Percentiles rank a stretch among this genome's conserved stretches.
These are phyloP conservation scores for Sabuloglossum arenarium DNA, from an alignment of 495 filamentous ascomycete species.

Conservation along the genomic window DNA sequence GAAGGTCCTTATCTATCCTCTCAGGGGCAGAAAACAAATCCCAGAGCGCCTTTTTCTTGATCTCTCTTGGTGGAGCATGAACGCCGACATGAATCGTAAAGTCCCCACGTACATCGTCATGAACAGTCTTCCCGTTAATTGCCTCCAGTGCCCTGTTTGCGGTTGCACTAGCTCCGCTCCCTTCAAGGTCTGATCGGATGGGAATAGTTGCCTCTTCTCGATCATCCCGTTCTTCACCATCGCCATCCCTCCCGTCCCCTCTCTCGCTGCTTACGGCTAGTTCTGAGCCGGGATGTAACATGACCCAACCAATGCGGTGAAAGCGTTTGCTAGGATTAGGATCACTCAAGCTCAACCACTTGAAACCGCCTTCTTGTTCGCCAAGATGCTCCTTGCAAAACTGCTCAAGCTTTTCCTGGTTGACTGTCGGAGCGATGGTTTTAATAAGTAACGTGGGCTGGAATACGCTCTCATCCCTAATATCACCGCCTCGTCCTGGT, in stretches of 20 bases:
- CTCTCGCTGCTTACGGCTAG: slow-evolving; percentile 27
- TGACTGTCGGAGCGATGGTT: slow-evolving; percentile 91
- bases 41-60: slow-evolving; percentile 92
- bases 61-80: slow-evolving; percentile 66
- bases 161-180: slow-evolving; percentile 25
- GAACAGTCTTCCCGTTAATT: slow-evolving; percentile 89
- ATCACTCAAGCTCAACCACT: slow-evolving; percentile 83
- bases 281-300: slow-evolving; percentile 50
- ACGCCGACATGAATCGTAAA: slow-evolving; percentile 96
- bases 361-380: slow-evolving; percentile 68
- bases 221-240: slow-evolving; percentile 36
- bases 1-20: slow-evolving; percentile 65
- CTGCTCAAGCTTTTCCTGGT: slow-evolving; percentile 74
- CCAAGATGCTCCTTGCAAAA: slow-evolving; percentile 86
- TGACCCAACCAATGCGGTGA: slow-evolving; percentile 96
- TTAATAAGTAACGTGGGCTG: slow-evolving; percentile 93
- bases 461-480: slow-evolving; percentile 60
- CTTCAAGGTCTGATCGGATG: slow-evolving; percentile 14
- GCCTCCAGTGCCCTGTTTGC: slow-evolving; percentile 77
- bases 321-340: slow-evolving; percentile 93
- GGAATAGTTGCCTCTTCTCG: not conserved
- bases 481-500: slow-evolving; percentile 54
- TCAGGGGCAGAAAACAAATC: slow-evolving; percentile 85
- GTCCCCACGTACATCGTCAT: slow-evolving; percentile 77
- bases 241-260: slow-evolving; percentile 41